Evolutionary conservation across 2,329 filamentous ascomycete species (phyloP).

Genomic region (Chrysosporium keratinophilum): DNA sequence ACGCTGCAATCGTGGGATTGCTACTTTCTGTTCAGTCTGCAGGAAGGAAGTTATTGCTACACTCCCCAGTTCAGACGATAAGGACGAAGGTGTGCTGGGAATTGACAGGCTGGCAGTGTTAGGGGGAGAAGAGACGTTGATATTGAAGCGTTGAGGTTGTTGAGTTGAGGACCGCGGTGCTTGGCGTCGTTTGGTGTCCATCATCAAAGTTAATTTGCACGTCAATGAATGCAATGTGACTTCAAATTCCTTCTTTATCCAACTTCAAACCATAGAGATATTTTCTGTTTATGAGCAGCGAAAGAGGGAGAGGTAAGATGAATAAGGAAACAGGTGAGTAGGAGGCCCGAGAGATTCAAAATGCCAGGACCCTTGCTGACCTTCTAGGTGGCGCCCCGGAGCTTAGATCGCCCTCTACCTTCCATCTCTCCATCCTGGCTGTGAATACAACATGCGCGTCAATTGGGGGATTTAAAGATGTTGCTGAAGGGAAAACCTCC

Average conservation of each 20-base stretch:
- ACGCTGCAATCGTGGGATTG: constrained; percentile 17
- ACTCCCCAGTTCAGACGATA: constrained; percentile 10
- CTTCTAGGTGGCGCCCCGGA: not conserved
- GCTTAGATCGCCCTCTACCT: constrained; percentile 4
- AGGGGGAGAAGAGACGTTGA: constrained; percentile 1
- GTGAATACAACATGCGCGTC: not conserved
- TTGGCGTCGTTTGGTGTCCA: constrained; percentile 15
- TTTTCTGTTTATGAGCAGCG: not conserved
- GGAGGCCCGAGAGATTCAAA: not conserved
- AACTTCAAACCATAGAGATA: not conserved
- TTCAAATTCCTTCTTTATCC: not conserved
- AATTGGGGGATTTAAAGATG: not conserved
- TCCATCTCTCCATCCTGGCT: constrained; percentile 1
- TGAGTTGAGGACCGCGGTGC: constrained; percentile 6
- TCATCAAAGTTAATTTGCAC: constrained; percentile 1
- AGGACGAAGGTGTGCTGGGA: not conserved
- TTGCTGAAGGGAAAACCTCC: not conserved
- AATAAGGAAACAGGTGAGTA: not conserved
- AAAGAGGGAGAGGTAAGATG: not conserved
- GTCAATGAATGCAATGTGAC: not conserved
- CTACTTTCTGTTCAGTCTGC: constrained; percentile 15
- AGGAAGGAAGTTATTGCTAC: not conserved
- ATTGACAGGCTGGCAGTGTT: constrained; percentile 1
- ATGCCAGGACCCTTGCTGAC: constrained; percentile 1
- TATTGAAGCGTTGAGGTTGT: constrained; percentile 11